These are phyloP conservation scores for Talaromyces sp. DNA, from an alignment of 2,329 filamentous ascomycete species.

Conservation along the genomic window DNA sequence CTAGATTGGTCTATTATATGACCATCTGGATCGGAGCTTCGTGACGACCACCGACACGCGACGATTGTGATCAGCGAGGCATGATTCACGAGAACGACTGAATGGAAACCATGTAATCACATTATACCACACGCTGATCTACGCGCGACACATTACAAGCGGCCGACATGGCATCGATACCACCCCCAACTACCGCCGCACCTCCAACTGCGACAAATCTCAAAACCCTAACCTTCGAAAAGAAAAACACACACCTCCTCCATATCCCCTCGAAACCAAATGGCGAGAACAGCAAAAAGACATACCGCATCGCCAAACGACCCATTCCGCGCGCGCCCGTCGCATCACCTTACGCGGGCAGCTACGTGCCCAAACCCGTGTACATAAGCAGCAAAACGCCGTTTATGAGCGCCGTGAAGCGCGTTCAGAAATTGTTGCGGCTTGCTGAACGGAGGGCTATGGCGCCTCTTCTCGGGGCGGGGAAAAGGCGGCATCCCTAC, in stretches of 20 bases:
- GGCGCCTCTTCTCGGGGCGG: slow-evolving; percentile 22
- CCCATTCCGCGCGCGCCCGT: slow-evolving; percentile 57
- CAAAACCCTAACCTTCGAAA: slow-evolving; percentile 2
- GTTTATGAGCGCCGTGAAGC: slow-evolving; percentile 59
- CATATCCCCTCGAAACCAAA: slow-evolving; percentile 2
- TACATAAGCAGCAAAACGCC: slow-evolving; percentile 55
- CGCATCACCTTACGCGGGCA: slow-evolving; percentile 51
- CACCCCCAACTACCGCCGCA: not conserved
- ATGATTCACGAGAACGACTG: not conserved
- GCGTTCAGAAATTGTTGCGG: slow-evolving; percentile 54
- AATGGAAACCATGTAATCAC: not conserved
- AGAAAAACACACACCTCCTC: slow-evolving; percentile 10
- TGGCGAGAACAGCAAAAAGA: not conserved
- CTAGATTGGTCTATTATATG: not conserved
- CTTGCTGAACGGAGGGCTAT: slow-evolving; percentile 52
- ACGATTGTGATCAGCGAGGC: not conserved
- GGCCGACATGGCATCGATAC: not conserved
- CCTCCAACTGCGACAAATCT: not conserved
- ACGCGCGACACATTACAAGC: no score
- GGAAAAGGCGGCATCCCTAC: not conserved
- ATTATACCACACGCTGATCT: not conserved
- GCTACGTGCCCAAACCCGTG: slow-evolving; percentile 51
- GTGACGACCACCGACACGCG: not conserved
- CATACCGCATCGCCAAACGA: slow-evolving; percentile 48
- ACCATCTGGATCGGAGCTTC: not conserved